These are phyloP conservation scores for Phytophthora pisi DNA, from an alignment of 352 stramenopile species.

Conservation along the genomic window DNA sequence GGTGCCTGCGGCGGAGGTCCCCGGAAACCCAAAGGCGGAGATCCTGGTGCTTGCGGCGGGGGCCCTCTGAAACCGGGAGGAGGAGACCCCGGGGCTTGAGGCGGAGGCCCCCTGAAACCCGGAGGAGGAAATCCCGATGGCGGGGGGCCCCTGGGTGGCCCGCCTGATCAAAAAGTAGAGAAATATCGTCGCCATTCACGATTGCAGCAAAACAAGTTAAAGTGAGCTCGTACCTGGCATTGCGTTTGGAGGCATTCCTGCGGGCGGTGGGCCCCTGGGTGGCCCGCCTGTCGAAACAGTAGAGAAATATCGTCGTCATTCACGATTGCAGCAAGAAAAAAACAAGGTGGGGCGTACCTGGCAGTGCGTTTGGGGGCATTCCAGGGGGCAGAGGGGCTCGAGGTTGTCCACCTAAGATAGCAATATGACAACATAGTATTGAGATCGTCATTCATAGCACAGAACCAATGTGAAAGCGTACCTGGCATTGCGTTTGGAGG, in stretches of 20 bases:
- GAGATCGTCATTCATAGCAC: background rate
- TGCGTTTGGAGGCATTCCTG: constrained; percentile 16
- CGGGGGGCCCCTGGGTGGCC: constrained; percentile 15
- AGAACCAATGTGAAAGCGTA: constrained; percentile 1
- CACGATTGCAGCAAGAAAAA: background rate
- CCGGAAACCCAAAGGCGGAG: constrained; percentile 17
- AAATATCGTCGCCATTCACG: background rate
- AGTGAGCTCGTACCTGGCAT: constrained; percentile 5
- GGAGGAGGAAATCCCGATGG: background rate
- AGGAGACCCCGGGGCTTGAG: constrained; percentile 1
- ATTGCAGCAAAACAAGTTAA: background rate
- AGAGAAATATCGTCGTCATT: background rate
- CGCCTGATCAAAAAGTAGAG: constrained; percentile 13
- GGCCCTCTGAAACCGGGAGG: constrained; percentile 14
- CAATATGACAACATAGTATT: background rate
- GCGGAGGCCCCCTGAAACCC: background rate
- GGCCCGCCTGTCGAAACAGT: background rate
- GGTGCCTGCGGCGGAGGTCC: constrained; percentile 2
- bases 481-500: constrained; percentile 11
- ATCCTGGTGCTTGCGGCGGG: background rate
- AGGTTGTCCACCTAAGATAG: constrained; percentile 23
- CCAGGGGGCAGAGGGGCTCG: constrained; percentile 36
- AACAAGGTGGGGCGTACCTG: constrained; percentile 12
- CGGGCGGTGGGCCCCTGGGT: constrained; percentile 22
- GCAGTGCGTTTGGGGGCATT: constrained; percentile 13